Evolutionary conservation across 2,329 filamentous ascomycete genomes (phyloP), one percentile per base, ranked within the genome.

Genomic region (Diaporthe nobilis): DNA sequence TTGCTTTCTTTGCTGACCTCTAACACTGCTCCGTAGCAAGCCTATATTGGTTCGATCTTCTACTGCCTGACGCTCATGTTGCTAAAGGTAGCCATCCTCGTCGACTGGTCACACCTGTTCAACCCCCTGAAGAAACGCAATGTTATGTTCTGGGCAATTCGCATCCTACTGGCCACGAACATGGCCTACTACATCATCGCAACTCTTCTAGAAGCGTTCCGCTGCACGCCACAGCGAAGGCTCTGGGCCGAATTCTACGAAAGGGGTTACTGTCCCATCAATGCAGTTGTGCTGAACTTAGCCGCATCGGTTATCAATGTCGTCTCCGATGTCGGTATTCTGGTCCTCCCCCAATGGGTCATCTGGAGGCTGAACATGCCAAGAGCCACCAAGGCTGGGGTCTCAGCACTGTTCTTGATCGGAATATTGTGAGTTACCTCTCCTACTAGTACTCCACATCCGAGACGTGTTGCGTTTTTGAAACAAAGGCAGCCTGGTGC

Each of bases 351-450:
- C 7, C 58, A 63, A 44, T 63, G 22, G 37, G 37, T 63, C n/a
- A 63, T 63, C 22, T 63, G 58, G 58, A 44, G 58, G 37, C 37
- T 63, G 12, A 63, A 63, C 2, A 63, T 63, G 58, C 44, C 58
- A 10, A 42, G 37, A 2, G 37, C 58, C n/a, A 10, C 22, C 4
- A 63, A 6, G 15, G 37, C 58, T 44, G 37, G 58, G 8, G 58
- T 63, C 7, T 25, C 58, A 7, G 37, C 44, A 8, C 15, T 63
- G 28, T 63, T 63, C 34, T n/a, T 61, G 22, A 42, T 61, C 15
- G 58, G 58, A 42, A 42, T 61, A 2, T 4, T 39, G 58, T 61
- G 58, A 61, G 58, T 61, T 12, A 5, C 12, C 2, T 61, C 37
- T 17, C 22, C 37, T 31, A 31, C 31, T 31, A 31, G 31, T 42